phyloP scores from a whole-genome alignment of 2,329 filamentous ascomycete species.

The Monosporascus sp. region DNA sequence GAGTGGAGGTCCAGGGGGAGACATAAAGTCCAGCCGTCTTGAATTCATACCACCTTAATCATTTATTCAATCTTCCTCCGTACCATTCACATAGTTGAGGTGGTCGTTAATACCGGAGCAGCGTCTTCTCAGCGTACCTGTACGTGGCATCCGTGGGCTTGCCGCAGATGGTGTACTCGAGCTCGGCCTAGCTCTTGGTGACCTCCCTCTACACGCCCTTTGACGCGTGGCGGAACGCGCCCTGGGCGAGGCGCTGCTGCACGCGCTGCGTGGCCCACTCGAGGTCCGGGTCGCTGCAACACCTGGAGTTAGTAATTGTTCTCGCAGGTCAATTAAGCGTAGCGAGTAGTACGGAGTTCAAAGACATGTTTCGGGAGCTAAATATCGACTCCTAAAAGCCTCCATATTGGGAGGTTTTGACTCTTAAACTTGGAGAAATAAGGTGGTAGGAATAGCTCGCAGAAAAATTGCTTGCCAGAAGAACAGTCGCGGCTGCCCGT shows the following conservation, averaged over 20 bases:
- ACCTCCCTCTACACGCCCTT: conserved; percentile 56
- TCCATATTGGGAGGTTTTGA: no score
- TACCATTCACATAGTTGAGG: neutral
- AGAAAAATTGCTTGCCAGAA: conserved; percentile 39
- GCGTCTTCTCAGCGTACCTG: conserved; percentile 57
- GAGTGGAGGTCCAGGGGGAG: no score
- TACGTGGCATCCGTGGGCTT: conserved; percentile 63
- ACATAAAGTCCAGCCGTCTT: no score
- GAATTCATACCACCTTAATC: no score
- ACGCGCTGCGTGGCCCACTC: conserved; percentile 64
- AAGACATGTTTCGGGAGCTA: no score
- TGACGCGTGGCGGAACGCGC: conserved; percentile 61
- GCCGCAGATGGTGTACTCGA: conserved; percentile 56
- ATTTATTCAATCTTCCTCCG: conserved; percentile 6
- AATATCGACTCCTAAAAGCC: no score
- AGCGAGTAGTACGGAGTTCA: no score
- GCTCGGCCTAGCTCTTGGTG: conserved; percentile 32
- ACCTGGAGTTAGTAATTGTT: no score
- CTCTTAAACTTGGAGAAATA: no score
- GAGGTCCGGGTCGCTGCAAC: conserved; percentile 55
- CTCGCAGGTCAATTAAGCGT: no score
- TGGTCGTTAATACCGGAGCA: conserved; percentile 30
- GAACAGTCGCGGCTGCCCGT: conserved; percentile 60
- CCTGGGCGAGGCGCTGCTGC: conserved; percentile 64
- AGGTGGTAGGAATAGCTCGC: no score